Evolutionary conservation across 805 yeast genomes (phyloP), one percentile per base, ranked within the genome.

Genomic region (Scheffersomyces spartinae): DNA sequence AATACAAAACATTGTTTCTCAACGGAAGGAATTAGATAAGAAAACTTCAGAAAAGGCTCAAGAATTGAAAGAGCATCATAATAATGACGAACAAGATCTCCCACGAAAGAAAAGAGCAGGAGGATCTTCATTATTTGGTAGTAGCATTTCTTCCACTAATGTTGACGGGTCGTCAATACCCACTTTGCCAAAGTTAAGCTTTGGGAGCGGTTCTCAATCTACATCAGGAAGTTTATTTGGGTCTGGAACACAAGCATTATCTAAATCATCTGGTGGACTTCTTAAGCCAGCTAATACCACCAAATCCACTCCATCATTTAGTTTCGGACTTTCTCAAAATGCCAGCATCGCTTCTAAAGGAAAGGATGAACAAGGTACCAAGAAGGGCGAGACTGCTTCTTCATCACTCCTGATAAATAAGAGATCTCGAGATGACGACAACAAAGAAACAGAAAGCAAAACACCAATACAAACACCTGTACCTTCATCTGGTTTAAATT

Each of bases 1-100:
- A 23, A 36, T 57, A 15, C 31, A 39, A 19, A 34, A 42, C 6
- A 38, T 55, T 7, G 29, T 52, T 7, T 33, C 34, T 23, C 39
- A 38, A 24, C 28, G 47, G 15, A 32, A 34, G 4, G 31, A 29
- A 8, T 21, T 27, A 4, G 15, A 27, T 3, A 12, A 20, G 8
- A n/a, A 17, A 15, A 4, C 24, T 7, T 10, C 17, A 21, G 13
- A 13, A 13, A 18, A 13, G 13, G 15, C 17, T 15, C 9, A n/a
- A 25, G 7, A 25, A 13, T 15, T 10, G 4, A 16, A 13, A n/a
- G n/a, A n/a, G n/a, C n/a, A n/a, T n/a, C n/a, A n/a, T n/a, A n/a
- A n/a, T n/a, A n/a, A n/a, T n/a, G n/a, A n/a, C n/a, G n/a, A n/a
- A n/a, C n/a, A n/a, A n/a, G n/a, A n/a, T n/a, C n/a, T n/a, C n/a